Evolutionary conservation across 2,329 filamentous ascomycete genomes (phyloP), one percentile per base, ranked within the genome.

Genomic region (Fusarium oligoseptatum): DNA sequence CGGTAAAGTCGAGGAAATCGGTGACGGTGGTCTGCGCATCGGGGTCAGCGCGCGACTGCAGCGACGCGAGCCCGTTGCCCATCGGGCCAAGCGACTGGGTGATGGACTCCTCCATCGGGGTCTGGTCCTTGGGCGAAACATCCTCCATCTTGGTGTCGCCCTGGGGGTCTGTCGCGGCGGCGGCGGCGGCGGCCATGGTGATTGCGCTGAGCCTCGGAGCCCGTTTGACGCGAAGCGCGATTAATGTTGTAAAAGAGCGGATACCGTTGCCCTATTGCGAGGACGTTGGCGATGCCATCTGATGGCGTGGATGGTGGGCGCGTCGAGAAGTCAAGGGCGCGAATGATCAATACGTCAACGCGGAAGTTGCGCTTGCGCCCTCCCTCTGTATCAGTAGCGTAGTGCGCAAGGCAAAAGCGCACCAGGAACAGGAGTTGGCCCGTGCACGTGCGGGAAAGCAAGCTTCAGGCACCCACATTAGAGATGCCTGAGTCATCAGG

Each of bases 11-110:
- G 80, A 93, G 88, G 79, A 92, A 93, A 81, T 93, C 91, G 69
- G 90, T 92, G 20, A 92, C 88, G n/a, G 91, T 92, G 8, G 91
- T 90, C 77, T 92, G 90, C 29, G 90, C 90, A 83, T 93, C 91
- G 7, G 91, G 91, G 73, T 93, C 91, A 63, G 87, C 86, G 74
- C 88, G 88, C 80, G 88, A 84, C 67, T 85, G 84, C 71, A 89
- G 84, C 2, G 86, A 79, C 71, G 70, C 65, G 37, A 78, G 67
- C 34, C 66, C 60, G 50, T 83, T 84, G 69, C 80, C 82, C 29
- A 83, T 80, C n/a, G 80, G 79, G 39, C 76, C 75, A 36, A 79
- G 69, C 55, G 80, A 74, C 45, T 71, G 74, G 34, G 75, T 68
- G 12, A 76, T 76, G 22, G 75, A 68, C 27, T 77, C 72, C 60